These are phyloP conservation scores for Melocanna baccifera DNA, from an alignment of 176 grass and related monocot species.

Conservation along the genomic window DNA sequence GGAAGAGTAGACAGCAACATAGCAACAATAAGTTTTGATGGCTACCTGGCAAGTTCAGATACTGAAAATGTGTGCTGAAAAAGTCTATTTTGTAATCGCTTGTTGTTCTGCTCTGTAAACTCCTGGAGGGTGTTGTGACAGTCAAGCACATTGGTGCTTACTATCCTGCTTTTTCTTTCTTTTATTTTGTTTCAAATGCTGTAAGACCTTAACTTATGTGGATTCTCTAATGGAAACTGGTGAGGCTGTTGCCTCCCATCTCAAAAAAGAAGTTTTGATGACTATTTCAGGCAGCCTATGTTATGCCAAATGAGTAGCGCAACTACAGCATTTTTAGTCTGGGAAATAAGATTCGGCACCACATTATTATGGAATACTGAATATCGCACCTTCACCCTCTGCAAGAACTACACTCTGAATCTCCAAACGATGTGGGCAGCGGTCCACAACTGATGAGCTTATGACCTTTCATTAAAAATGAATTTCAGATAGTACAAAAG, in stretches of 20 bases:
- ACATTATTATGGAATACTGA: conserved; percentile 3
- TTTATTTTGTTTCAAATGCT: too few relatives aligned
- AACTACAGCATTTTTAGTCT: background rate
- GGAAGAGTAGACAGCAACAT: background rate
- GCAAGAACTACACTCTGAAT: conserved; percentile 83
- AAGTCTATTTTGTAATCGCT: too few relatives aligned
- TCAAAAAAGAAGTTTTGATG: background rate
- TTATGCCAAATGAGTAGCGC: background rate
- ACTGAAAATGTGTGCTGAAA: too few relatives aligned
- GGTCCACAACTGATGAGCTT: conserved; percentile 74
- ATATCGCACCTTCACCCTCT: conserved; percentile 54
- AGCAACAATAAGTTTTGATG: background rate
- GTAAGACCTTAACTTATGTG: too few relatives aligned
- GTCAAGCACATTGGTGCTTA: too few relatives aligned
- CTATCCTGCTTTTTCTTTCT: too few relatives aligned
- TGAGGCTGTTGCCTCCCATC: too few relatives aligned
- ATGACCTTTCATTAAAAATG: conserved; percentile 53
- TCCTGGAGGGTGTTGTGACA: too few relatives aligned
- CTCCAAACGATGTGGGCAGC: conserved; percentile 77
- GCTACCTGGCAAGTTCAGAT: background rate
- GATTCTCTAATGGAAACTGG: too few relatives aligned
- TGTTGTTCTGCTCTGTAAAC: too few relatives aligned
- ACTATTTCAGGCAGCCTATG: background rate
- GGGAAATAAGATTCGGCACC: background rate
- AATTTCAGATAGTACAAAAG: conserved; percentile 1